Percentiles rank a stretch among this genome's conserved stretches.
Conservation (phyloP, 805 yeast species). For the Maudiozyma bulderi region DNA sequence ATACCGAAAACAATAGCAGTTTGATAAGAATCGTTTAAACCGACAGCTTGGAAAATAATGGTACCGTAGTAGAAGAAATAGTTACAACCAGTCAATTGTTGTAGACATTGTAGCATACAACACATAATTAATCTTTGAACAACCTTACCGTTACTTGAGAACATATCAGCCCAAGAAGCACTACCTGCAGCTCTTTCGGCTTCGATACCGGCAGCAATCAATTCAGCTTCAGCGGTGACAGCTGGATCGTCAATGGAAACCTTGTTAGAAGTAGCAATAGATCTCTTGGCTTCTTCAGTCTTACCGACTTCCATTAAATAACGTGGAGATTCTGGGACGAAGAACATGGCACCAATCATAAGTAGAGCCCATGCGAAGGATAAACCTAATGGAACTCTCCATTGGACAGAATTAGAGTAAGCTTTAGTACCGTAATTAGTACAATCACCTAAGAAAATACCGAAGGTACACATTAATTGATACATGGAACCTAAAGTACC, state of each 20-base stretch:
- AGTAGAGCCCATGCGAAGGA: conserved; percentile 37
- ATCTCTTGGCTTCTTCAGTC: conserved; percentile 43
- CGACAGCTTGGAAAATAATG: conserved; percentile 49
- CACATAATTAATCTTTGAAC: conserved; percentile 37
- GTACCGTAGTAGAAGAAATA: conserved; percentile 57
- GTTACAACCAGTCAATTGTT: conserved; percentile 55
- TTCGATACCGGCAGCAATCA: conserved; percentile 46
- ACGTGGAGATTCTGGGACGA: conserved; percentile 69
- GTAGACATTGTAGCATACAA: conserved; percentile 45
- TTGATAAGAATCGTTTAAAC: conserved; percentile 44
- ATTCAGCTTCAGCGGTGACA: conserved; percentile 40
- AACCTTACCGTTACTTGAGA: conserved; percentile 61
- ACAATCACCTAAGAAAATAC: conserved; percentile 70
- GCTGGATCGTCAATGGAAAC: conserved; percentile 36
- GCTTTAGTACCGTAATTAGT: conserved; percentile 55
- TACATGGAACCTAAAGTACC: conserved; percentile 21
- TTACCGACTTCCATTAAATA: conserved; percentile 45
- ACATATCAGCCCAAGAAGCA: conserved; percentile 34
- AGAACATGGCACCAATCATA: conserved; percentile 30
- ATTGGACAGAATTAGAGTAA: conserved; percentile 56
- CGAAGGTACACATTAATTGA: conserved; percentile 60
- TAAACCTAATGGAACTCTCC: conserved; percentile 64
- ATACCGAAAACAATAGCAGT: conserved; percentile 47
- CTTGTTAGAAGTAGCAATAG: conserved; percentile 46
- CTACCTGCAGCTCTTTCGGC: conserved; percentile 48